Evolutionary conservation across 306 rosid genomes (phyloP), one percentile per base, ranked within the genome.

Genomic region (Cyamopsis tetragonoloba): DNA sequence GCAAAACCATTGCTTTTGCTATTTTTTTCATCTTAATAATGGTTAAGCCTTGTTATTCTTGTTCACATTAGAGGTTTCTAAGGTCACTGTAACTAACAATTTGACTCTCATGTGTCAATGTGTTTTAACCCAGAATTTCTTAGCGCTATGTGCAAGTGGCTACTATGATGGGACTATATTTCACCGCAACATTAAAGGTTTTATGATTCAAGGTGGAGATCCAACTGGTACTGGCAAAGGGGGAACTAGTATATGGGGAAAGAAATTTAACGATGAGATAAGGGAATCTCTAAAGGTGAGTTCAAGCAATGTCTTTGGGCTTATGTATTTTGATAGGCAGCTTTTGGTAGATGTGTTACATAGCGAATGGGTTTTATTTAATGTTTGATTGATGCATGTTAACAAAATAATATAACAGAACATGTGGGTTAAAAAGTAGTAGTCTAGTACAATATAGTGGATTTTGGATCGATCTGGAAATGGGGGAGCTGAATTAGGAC

Each of bases 131-230:
- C 86, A 93, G 96, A 93, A 93, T 42, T 90, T 90, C 68, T 82
- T 89, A 76, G 95, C 96, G 1, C 72, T 86, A 6, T 86, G 95
- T 80, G 95, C 73, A 2, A 93, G 96, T 69, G 95, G 99, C 30
- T 89, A 84, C 48, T 93, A 86, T 79, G 99, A 93, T 79, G 95
- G 97, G 68, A 93, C 99, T 51, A 71, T 93, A 79, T 93, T 93
- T 74, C 96, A 93, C 69, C 91, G 99, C 73, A 93, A 90, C 63
- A 90, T 93, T 34, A 93, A 93, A 69, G 99, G 97, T 14, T 93
- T 93, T 51, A 93, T 93, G 97, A 93, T 93, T 64, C 99, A 93
- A 90, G 99, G 99, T 27, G 99, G 99, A 53, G 99, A 93, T 47
- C 97, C 97, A 46, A 84, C 97, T 35, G 99, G 99, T 42, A 93